Evolutionary conservation across 495 filamentous ascomycete species (phyloP), one percentile per base, ranked within the genome.

Genomic region (Umbilicaria muhlenbergii): DNA sequence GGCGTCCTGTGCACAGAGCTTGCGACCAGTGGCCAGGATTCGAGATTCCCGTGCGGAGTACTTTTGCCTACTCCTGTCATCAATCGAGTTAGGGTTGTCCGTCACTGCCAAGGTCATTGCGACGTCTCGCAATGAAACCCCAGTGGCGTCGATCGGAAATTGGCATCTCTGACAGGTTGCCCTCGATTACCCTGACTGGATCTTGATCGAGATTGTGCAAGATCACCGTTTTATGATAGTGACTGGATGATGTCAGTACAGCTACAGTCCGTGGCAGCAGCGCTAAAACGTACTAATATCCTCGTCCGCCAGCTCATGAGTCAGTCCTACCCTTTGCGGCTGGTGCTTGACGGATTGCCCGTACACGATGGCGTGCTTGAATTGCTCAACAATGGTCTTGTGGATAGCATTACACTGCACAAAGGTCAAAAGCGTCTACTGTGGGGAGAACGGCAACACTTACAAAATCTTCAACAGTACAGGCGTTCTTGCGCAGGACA

Each of bases 301-400:
- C 65, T 96, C 91, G 62, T 98, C 91, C 38, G 75, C 83, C 53
- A 98, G 70, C 69, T 94, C 84, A 61, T 98, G 91, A 16, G 77
- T 64, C 46, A 98, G 72, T 43, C 91, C 91, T 46, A 98, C 91
- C 47, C 86, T 75, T 66, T 96, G 92, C 48, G 91, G 91, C 65
- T 98, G 91, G 68, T 98, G 91, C 73, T 94, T 96, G 33, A 98
- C 91, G 34, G 87, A 94, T 53, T 86, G 86, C 41, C 91, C 91
- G 63, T 96, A 98, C 38, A 98, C 91, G 61, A 98, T 79, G 14
- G 91, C 91, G 32, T 77, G 71, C 67, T 86, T 91, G 73, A 98
- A 98, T 52, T 94, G 80, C 57, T 98, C 91, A 43, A 93, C 74
- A 55, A 98, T 98, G 31, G 77, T 87, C 59, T 86, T 83, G 64